These are phyloP conservation scores for Multifurca ochricompacta DNA, from an alignment of 768 basidiomycete species.

Conservation along the genomic window DNA sequence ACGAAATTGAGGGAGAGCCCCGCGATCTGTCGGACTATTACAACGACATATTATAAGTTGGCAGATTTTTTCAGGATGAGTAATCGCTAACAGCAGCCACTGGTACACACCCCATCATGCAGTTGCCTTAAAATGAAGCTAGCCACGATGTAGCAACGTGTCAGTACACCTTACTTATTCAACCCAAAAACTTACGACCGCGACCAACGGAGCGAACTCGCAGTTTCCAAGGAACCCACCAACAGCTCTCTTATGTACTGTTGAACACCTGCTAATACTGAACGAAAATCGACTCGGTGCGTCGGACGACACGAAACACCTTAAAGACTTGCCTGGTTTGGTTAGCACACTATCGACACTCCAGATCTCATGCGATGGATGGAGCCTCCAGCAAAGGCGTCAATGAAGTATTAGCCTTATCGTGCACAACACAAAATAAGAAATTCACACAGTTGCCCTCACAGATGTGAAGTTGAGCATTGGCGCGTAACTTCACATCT, in stretches of 20 bases:
- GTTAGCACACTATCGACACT: neutral
- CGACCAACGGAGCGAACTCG: too few relatives aligned
- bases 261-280: neutral
- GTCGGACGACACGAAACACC: neutral
- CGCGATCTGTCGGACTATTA: too few relatives aligned
- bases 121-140: neutral
- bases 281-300: neutral
- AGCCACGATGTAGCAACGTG: neutral
- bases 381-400: neutral
- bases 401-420: neutral
- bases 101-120: too few relatives aligned
- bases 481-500: neutral
- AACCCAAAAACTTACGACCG: neutral
- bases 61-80: neutral
- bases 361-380: neutral
- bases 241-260: too few relatives aligned
- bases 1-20: too few relatives aligned
- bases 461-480: too few relatives aligned
- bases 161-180: neutral
- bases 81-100: too few relatives aligned
- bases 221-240: too few relatives aligned
- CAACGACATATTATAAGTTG: too few relatives aligned
- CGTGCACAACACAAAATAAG: neutral
- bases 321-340: neutral
- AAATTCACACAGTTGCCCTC: too few relatives aligned